phyloP scores from a whole-genome alignment of 2,329 filamentous ascomycete species.

The Furcasterigmium sp. region DNA sequence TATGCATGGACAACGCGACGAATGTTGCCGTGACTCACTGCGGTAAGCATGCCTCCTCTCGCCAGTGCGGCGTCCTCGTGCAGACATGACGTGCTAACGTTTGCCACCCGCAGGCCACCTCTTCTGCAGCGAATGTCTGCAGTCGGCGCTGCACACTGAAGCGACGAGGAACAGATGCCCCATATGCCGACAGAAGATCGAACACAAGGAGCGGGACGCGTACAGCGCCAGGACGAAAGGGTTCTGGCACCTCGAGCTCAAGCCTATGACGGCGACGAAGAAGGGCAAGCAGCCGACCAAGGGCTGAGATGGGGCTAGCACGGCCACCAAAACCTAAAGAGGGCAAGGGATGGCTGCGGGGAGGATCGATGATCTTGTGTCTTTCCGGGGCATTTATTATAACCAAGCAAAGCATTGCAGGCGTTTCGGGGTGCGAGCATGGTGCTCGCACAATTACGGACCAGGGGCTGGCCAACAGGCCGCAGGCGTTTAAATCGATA shows the following conservation, averaged over 20 bases:
- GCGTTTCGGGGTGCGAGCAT: too few species aligned
- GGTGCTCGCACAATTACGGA: too few species aligned
- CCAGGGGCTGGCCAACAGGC: too few species aligned
- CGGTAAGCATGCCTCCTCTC: slow-evolving; percentile 46
- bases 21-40: slow-evolving; percentile 60
- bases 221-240: slow-evolving; percentile 44
- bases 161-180: slow-evolving; percentile 53
- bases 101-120: slow-evolving; percentile 47
- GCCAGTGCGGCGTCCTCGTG: too few species aligned
- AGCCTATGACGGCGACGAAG: slow-evolving; percentile 52
- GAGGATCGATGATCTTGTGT: too few species aligned
- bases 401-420: too few species aligned
- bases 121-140: slow-evolving; percentile 59
- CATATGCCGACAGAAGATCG: slow-evolving; percentile 57
- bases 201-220: slow-evolving; percentile 33
- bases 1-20: slow-evolving; percentile 60
- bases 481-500: too few species aligned
- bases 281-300: slow-evolving; percentile 38
- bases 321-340: too few species aligned
- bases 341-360: too few species aligned
- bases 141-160: slow-evolving; percentile 54
- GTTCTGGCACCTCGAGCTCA: slow-evolving; percentile 55
- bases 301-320: not conserved
- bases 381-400: too few species aligned
- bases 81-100: too few species aligned